Conservation (phyloP, 148 eudicot genomes). For the Vaccinium macrocarpon region DNA sequence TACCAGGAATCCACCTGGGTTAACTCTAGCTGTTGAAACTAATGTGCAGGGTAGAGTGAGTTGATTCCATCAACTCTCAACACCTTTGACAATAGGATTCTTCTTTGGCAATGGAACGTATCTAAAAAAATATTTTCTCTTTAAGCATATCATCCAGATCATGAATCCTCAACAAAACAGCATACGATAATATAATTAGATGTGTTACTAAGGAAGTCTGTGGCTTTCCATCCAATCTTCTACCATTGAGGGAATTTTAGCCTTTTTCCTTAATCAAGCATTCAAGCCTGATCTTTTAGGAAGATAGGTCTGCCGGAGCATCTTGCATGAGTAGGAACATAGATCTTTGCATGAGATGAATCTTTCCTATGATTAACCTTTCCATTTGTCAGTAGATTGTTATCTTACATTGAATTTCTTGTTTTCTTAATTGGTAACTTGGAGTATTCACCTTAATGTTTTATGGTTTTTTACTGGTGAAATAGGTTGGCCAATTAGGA, state of each 20-base stretch:
- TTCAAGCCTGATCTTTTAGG: no score
- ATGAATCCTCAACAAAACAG: no score
- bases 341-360: not conserved
- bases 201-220: not conserved
- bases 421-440: not conserved
- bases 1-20: no score
- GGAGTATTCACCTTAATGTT: not conserved
- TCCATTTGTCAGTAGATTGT: not conserved
- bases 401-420: not conserved
- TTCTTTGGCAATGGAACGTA: no score
- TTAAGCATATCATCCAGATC: no score
- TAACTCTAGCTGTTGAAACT: no score
- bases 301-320: not conserved
- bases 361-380: not conserved
- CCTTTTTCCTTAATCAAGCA: not conserved
- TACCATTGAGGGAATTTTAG: not conserved
- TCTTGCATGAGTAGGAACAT: not conserved
- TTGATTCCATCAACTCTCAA: no score
- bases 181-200: no score
- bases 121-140: no score
- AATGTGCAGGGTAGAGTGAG: no score
- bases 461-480: not conserved
- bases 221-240: not conserved
- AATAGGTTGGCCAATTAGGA: not conserved
- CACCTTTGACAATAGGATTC: no score